Evolutionary conservation across 345 rosid genomes (phyloP).

Genomic region (Eucalyptus curtisii): DNA sequence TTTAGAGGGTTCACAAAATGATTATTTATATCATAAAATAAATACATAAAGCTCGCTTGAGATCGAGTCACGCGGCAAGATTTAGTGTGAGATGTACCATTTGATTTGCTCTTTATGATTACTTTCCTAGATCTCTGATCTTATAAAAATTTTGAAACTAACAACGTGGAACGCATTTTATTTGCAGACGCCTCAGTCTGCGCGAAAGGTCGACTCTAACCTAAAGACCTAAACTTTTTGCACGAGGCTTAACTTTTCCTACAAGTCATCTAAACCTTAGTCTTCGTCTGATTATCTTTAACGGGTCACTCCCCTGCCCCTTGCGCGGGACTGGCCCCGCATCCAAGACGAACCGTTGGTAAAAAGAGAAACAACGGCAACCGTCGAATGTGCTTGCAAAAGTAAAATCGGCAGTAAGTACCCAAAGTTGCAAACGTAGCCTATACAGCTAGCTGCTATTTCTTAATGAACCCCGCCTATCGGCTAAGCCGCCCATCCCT

Average conservation of each 20-base stretch:
- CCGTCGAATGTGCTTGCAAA: background rate
- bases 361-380: background rate
- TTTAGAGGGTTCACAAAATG: background rate
- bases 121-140: too few species aligned
- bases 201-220: too few species aligned
- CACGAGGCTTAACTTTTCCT: background rate
- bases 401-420: background rate
- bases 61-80: fast-evolving
- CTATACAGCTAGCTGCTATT: too few species aligned
- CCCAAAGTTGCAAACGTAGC: background rate
- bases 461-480: too few species aligned
- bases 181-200: too few species aligned
- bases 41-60: fast-evolving
- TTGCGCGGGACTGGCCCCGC: background rate
- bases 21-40: fast-evolving
- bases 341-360: background rate
- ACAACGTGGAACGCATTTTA: too few species aligned
- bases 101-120: too few species aligned
- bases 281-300: background rate
- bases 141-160: too few species aligned
- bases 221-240: background rate
- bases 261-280: background rate
- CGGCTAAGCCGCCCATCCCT: too few species aligned
- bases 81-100: too few species aligned
- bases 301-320: background rate